A percentile compares a stretch with the other conserved stretches of the same genome.
phyloP scores from a whole-genome alignment of 176 grass and related monocot species.

The Cenchrus fungigraminus region DNA sequence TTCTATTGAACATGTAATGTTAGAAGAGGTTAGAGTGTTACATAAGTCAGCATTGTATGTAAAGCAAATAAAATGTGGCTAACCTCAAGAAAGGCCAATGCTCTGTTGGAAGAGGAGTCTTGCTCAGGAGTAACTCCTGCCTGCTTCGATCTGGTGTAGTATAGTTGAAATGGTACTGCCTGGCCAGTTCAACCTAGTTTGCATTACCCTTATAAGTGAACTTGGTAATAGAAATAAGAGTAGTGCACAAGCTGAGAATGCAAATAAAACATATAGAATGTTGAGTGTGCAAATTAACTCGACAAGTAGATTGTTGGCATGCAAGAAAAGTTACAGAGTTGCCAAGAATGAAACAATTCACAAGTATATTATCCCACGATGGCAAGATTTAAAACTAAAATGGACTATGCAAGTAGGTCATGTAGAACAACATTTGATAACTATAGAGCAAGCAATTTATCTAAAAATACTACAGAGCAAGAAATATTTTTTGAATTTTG shows the following conservation, averaged over 20 bases:
- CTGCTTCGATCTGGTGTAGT: constrained; percentile 81
- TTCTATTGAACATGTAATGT: constrained; percentile 44
- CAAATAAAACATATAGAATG: background rate
- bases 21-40: constrained; percentile 26
- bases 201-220: constrained; percentile 27
- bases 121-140: constrained; percentile 73
- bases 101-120: constrained; percentile 73
- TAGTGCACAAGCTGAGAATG: background rate
- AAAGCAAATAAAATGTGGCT: constrained; percentile 3
- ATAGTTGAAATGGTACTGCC: constrained; percentile 88
- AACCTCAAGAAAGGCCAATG: constrained; percentile 86
- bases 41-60: background rate
- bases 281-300: constrained; percentile 7
- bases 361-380: background rate
- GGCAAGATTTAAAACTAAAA: background rate
- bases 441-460: background rate
- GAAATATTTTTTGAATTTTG: background rate
- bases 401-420: constrained; percentile 5
- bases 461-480: background rate
- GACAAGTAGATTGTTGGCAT: constrained; percentile 8
- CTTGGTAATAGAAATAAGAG: background rate
- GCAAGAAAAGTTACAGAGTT: background rate
- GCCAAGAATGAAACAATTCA: background rate
- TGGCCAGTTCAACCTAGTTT: constrained; percentile 76
- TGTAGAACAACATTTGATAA: background rate